Conservation (phyloP, 2,329 filamentous ascomycete genomes). For the Calonectria honghensis region DNA sequence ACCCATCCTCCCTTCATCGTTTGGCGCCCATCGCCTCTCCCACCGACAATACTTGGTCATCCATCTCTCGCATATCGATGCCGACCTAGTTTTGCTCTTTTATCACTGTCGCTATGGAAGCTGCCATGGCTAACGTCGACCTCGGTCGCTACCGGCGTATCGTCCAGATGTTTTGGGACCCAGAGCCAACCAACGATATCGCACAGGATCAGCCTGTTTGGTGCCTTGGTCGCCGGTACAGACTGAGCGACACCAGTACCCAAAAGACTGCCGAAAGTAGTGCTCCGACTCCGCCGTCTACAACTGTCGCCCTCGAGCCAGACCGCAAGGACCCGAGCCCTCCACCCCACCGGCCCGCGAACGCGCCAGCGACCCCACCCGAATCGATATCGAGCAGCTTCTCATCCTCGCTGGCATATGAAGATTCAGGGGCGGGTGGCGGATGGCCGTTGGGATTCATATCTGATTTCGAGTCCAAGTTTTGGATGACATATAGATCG, state of each 20-base stretch:
- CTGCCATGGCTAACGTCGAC: conserved; percentile 76
- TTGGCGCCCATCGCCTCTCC: neutral
- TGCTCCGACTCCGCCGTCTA: conserved; percentile 52
- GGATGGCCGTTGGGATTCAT: conserved; percentile 92
- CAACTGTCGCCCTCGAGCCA: conserved; percentile 35
- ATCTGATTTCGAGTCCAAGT: conserved; percentile 91
- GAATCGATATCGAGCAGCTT: conserved; percentile 71
- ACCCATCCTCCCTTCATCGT: conserved; percentile 7
- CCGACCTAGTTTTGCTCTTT: conserved; percentile 34
- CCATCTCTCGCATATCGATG: conserved; percentile 37
- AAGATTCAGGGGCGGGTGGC: conserved; percentile 65
- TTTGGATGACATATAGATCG: conserved; percentile 98
- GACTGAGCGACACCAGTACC: conserved; percentile 57
- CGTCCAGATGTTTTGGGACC: conserved; percentile 94
- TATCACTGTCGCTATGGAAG: conserved; percentile 56
- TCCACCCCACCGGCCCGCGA: conserved; percentile 50
- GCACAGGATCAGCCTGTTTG: conserved; percentile 82
- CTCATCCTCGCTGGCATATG: conserved; percentile 71
- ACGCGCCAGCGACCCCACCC: conserved; percentile 66
- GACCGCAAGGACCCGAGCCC: conserved; percentile 45
- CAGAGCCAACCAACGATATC: conserved; percentile 87
- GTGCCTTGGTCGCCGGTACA: conserved; percentile 81
- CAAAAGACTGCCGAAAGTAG: conserved; percentile 40
- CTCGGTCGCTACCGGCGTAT: conserved; percentile 86
- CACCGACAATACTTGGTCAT: conserved; percentile 20